Conservation (phyloP, 164 flowering plant genomes). For the Chimonanthus praecox region DNA sequence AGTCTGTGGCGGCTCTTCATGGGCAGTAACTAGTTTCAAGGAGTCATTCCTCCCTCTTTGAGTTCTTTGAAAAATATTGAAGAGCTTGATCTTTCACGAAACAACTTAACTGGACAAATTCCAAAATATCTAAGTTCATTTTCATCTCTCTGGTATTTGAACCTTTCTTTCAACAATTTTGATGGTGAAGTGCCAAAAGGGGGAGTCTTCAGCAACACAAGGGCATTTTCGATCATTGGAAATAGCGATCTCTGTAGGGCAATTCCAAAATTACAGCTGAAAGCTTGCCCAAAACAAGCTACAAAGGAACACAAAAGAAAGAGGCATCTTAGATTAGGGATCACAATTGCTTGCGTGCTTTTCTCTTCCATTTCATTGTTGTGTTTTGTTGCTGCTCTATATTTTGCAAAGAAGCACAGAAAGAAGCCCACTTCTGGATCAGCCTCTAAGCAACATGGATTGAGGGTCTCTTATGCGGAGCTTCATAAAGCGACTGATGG, state of each 20-base stretch:
- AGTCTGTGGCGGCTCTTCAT: too few species aligned
- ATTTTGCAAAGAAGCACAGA: too few species aligned
- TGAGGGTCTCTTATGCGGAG: too few species aligned
- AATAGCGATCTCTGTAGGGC: slow-evolving; percentile 27
- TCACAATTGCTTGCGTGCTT: too few species aligned
- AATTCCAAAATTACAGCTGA: slow-evolving; percentile 8
- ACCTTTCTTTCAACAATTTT: slow-evolving; percentile 12
- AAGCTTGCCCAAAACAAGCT: slow-evolving; percentile 11
- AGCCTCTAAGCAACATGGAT: too few species aligned
- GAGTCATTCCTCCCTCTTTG: too few species aligned
- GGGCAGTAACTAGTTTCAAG: too few species aligned
- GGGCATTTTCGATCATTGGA: slow-evolving; percentile 4
- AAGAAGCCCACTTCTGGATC: too few species aligned
- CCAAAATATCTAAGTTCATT: slow-evolving; percentile 1
- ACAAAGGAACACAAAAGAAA: neutral
- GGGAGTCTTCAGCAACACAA: slow-evolving; percentile 9
- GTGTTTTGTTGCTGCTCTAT: too few species aligned
- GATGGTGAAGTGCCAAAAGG: slow-evolving; percentile 10
- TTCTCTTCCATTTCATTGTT: too few species aligned
- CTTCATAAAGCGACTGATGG: too few species aligned
- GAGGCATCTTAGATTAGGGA: too few species aligned
- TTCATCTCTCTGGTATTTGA: neutral
- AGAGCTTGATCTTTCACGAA: slow-evolving; percentile 13
- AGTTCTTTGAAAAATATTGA: slow-evolving; percentile 9
- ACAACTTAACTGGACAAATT: slow-evolving; percentile 13